Conservation (phyloP, 176 grass and related monocot genomes). For the Oryza punctata region DNA sequence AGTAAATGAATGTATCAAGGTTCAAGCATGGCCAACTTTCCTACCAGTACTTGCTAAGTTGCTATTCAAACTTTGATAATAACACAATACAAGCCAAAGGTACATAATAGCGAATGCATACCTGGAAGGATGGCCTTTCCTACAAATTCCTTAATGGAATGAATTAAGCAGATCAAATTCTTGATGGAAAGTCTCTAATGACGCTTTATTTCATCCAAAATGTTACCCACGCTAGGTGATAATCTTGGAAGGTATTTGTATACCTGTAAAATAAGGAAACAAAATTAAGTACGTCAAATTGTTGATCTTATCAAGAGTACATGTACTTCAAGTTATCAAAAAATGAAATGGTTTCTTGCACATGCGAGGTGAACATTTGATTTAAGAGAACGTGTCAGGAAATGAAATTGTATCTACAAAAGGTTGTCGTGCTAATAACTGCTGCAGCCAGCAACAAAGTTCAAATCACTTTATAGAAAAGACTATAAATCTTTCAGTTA, state of each 20-base stretch:
- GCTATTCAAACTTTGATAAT: not conserved
- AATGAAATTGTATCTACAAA: slow-evolving; percentile 13
- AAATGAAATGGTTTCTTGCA: not conserved
- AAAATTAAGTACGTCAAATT: slow-evolving; percentile 10
- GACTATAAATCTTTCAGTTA: not conserved
- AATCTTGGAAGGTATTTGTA: slow-evolving; percentile 96
- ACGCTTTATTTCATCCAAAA: slow-evolving; percentile 72
- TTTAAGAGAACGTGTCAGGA: slow-evolving; percentile 5
- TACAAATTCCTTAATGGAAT: slow-evolving; percentile 15
- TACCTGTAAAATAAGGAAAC: slow-evolving; percentile 57
- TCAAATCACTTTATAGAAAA: slow-evolving; percentile 22
- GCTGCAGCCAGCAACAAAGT: not conserved
- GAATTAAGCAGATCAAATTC: slow-evolving; percentile 32
- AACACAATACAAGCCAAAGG: not conserved
- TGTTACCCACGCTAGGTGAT: slow-evolving; percentile 76
- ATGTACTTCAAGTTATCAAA: not conserved
- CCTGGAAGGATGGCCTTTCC: slow-evolving; percentile 27
- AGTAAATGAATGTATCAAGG: not conserved
- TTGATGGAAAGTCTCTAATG: slow-evolving; percentile 54
- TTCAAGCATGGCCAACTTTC: not conserved
- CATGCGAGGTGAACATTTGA: not conserved
- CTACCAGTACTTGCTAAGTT: not conserved
- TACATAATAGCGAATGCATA: slow-evolving; percentile 18
- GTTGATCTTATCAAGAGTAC: not conserved
- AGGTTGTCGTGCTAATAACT: not conserved